Conservation (phyloP, 1,284 basidiomycete species). For the Anthracocystis panici-leucophaei region DNA sequence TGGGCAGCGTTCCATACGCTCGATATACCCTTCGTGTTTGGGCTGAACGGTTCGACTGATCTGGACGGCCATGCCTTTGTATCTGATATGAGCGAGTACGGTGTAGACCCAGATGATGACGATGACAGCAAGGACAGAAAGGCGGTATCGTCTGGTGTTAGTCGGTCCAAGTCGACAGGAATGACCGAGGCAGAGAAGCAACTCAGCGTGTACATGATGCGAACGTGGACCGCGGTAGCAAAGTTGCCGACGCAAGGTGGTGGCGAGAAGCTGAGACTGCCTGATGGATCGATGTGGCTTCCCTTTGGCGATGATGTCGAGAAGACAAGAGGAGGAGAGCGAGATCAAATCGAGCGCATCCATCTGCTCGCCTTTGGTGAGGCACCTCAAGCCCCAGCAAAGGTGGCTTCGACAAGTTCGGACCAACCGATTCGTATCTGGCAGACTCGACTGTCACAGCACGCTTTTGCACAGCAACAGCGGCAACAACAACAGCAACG, state of each 20-base stretch:
- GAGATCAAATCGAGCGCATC: slow-evolving; percentile 3
- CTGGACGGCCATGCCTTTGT: slow-evolving; percentile 16
- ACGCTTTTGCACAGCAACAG: slow-evolving; percentile 25
- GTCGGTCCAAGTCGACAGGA: not conserved
- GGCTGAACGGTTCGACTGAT: slow-evolving; percentile 14
- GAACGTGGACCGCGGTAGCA: slow-evolving; percentile 35
- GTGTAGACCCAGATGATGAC: slow-evolving; percentile 27
- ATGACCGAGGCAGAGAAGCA: slow-evolving; percentile 34
- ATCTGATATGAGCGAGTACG: slow-evolving; percentile 18
- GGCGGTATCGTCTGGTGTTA: not conserved
- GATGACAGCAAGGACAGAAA: not conserved
- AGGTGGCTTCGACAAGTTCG: not conserved
- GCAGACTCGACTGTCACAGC: slow-evolving; percentile 28
- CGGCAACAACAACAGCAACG: not conserved
- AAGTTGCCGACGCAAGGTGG: not conserved
- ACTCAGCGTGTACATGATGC: slow-evolving; percentile 44
- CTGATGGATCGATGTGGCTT: slow-evolving; percentile 25
- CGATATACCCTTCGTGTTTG: slow-evolving; percentile 53
- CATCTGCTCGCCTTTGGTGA: slow-evolving; percentile 31
- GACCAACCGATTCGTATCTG: slow-evolving; percentile 11
- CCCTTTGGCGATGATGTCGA: slow-evolving; percentile 1
- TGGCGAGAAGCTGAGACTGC: slow-evolving; percentile 8
- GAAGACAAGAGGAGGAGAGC: no score
- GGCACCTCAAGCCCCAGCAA: slow-evolving; percentile 25
- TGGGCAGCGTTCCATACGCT: slow-evolving; percentile 49